Evolutionary conservation across 352 stramenopile species (phyloP).

Genomic region (Globisporangium megalacanthum): DNA sequence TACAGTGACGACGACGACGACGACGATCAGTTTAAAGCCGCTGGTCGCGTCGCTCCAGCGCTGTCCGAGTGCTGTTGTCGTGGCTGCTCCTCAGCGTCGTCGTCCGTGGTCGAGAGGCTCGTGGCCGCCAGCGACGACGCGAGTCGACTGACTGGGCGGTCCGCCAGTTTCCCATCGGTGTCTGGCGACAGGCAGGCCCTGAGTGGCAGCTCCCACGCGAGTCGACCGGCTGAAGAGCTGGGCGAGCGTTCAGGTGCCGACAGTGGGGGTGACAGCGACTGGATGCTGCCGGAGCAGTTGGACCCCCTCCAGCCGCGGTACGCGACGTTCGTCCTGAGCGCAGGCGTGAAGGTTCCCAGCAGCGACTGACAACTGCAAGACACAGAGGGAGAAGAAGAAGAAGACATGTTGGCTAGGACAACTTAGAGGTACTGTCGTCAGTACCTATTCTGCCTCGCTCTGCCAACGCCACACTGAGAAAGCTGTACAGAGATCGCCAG

Average conservation of each 20-base stretch:
- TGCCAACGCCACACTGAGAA: slow-evolving; percentile 1
- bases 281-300: neutral
- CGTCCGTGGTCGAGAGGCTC: neutral
- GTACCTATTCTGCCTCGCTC: no score
- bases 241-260: neutral
- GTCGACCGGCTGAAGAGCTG: no score
- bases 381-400: no score
- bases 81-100: no score
- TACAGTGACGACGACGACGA: slow-evolving; percentile 9
- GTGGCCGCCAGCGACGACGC: neutral
- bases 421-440: no score
- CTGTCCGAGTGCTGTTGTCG: neutral
- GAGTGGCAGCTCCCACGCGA: neutral
- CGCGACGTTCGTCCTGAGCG: slow-evolving; percentile 1
- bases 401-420: no score
- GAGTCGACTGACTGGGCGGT: neutral
- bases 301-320: neutral
- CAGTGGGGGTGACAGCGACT: neutral
- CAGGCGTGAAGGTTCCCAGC: neutral
- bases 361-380: no score
- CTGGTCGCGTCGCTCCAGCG: neutral
- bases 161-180: neutral
- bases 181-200: neutral
- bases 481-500: neutral
- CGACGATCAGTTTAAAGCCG: slow-evolving; percentile 6